Base-by-base conservation (phyloP, 2,329 filamentous ascomycete species). In the Diaporthe ampelina region DNA sequence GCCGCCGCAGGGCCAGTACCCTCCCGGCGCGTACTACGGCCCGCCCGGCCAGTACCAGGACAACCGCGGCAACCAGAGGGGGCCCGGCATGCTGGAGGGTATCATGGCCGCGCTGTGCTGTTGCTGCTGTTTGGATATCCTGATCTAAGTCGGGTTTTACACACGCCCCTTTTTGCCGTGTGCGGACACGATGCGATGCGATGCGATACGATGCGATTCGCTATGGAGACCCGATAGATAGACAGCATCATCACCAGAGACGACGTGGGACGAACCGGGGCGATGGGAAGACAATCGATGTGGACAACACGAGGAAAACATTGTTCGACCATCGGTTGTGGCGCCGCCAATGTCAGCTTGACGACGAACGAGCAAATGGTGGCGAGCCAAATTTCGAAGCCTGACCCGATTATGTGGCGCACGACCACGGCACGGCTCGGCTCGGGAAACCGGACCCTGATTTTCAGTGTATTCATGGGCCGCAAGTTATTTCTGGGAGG, bases 61-160 rank as follows among this genome's bases (percentile, higher is more conserved):
- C 59, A 32, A n/a, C 15, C 56, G 73, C 37, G 73, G 70, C 17
- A 52, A 74, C 48, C 57, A 74, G 56, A 58, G 67, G 37, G 74
- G 74, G 13, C 57, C 63, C 7, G 75, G 75, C 0, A 35, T 72
- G 26, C 19, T 75, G 0, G 75, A 76, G 70, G 75, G 73, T 0
- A 17, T 75, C 65, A 57, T 75, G 67, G 75, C 75, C 0, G 70
- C 65, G 24, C 52, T 75, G 50, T 73, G 70, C 65, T 76, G 75
- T 48, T 76, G 75, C 70, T 76, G 75, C 73, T 76, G 75, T n/a
- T 19, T 76, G n/a, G 75, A 76, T 15, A 56, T 76, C 26, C 57
- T 76, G 45, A 57, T 74, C 50, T 76, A 67, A 29, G 40, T 3
- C 40, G 11, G 13, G 2, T 4, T 43, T 15, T 5, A 15, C 40